Conservation (phyloP, 2,329 filamentous ascomycete species). For the Penicillium occitanis region DNA sequence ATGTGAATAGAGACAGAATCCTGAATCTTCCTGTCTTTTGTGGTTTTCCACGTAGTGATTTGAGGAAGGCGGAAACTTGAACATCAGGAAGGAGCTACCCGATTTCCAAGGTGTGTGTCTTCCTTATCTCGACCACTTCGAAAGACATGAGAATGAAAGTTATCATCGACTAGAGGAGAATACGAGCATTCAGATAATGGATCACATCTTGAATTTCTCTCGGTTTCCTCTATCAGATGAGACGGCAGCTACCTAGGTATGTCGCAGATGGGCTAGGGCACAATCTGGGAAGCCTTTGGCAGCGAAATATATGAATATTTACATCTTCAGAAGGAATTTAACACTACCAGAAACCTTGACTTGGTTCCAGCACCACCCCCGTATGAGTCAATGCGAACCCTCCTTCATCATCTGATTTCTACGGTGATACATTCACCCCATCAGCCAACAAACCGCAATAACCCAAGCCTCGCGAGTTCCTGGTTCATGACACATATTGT, state of each 20-base stretch:
- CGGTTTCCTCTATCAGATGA: background rate
- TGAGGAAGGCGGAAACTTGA: background rate
- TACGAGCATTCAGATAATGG: background rate
- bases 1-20: background rate
- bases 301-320: background rate
- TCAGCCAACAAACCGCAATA: background rate
- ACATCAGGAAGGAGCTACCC: background rate
- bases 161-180: background rate
- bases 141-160: background rate
- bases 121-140: background rate
- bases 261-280: background rate
- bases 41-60: background rate
- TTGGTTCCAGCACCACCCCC: background rate
- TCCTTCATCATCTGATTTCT: background rate
- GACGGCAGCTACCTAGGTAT: background rate
- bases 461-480: background rate
- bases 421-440: background rate
- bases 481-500: background rate
- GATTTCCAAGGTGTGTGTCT: background rate
- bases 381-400: background rate
- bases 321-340: background rate
- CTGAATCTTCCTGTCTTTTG: background rate
- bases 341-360: background rate
- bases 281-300: too few relatives aligned
- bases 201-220: background rate